Evolutionary conservation across 116 monocot species (phyloP), one percentile per base, ranked within the genome.

Genomic region (Iris pallida): DNA sequence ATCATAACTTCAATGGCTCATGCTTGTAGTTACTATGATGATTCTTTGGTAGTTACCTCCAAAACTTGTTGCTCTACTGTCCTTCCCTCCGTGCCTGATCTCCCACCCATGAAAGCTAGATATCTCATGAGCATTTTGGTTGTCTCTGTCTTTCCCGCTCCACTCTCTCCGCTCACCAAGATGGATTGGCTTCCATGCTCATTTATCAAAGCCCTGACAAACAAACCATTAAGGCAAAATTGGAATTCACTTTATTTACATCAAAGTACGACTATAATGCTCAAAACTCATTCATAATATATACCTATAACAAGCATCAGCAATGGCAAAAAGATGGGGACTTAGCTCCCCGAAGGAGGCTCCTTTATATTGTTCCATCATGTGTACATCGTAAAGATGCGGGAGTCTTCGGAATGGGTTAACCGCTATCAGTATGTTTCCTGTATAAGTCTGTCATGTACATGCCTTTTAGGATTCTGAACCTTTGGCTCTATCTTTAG

Each of bases 281-380:
- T 8, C 30, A 53, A 45, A 45, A 16, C n/a, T 61, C 15, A 6
- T 45, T 63, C 8, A 13, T 45, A 18, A 14, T 53, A 57, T 73
- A 41, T 58, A 96, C 96, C 96, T 89, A 73, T 84, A 96, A 60
- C 96, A 96, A 66, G 84, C 85, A 72, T 96, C 96, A 8, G 96
- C 96, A 43, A 96, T 82, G 0, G 96, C 96, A 66, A 96, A 96
- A 56, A 96, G 85, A 79, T 96, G 96, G 0, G 96, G 96, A 57
- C 89, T 96, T 12, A 96, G 83, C 87, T 96, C 96, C 12, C 96
- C 96, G 77, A 96, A 89, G 17, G 85, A 10, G 20, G 96, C 96
- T 44, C 96, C 96, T 52, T 96, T 96, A 75, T 96, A 96, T 55
- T 96, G 96, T 73, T 92, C 89, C 96, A 96, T 96, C 96, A 96